Base-by-base conservation (phyloP, 805 yeast genomes). In the Candida coquimbonensis region DNA sequence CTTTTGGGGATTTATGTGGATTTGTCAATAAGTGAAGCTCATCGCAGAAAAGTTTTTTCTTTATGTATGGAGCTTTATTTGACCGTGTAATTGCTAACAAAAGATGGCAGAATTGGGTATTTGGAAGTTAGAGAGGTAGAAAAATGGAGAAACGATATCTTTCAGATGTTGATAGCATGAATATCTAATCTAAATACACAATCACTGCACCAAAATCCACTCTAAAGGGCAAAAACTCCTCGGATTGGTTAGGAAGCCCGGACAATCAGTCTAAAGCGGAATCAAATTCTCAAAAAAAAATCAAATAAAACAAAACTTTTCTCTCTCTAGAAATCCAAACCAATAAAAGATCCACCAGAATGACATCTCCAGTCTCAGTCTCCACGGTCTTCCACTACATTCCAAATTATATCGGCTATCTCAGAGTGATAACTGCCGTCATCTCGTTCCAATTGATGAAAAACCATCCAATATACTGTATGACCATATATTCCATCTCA, bases 321-420 rank as follows among this genome's bases (percentile, higher is more conserved):
- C 12, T 27, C 11, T 27, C 31, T 11, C 4, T 13, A 29, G 5
- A 13, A 13, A 29, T 13, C 12, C 12, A 9, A 12, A 29, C 7
- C 14, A 11, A 12, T 4, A 14, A 29, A 11, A 29, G 13, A 29
- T 29, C 13, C 31, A 11, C 31, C 14, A 41, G 38, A 21, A 35
- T 13, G 29, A 42, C 24, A 34, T 16, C 19, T 13, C 29, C 11
- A 11, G 31, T 67, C 37, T 72, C 83, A 13, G 63, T 77, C 4
- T 56, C 62, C 27, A 78, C 81, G 51, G 80, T 91, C 44, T 79
- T 87, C 64, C 68, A 81, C 53, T 93, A 79, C 65, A 82, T 91
- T 43, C 99, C 99, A 11, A 93, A 93, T 64, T 70, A 87, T 54
- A 91, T 93, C 54, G 99, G 99, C 3, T 89, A 87, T 63, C 61